These are phyloP conservation scores for Clonostachys chloroleuca DNA, from an alignment of 2,329 filamentous ascomycete species.

Conservation along the genomic window DNA sequence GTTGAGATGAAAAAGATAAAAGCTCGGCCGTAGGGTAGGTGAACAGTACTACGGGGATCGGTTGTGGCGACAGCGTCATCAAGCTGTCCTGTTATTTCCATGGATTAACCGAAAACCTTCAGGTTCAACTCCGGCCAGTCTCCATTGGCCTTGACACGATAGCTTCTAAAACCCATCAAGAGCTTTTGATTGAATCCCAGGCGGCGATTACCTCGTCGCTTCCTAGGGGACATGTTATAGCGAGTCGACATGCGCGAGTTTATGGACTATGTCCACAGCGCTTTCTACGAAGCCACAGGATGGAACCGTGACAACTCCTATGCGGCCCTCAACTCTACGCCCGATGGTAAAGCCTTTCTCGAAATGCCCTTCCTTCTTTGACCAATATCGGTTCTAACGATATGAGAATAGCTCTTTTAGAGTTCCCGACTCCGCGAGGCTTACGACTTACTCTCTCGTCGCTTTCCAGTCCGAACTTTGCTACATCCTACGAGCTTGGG, in stretches of 20 bases:
- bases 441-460: slow-evolving; percentile 85
- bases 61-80: too few relatives aligned
- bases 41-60: too few relatives aligned
- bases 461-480: slow-evolving; percentile 87
- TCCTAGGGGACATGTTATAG: slow-evolving; percentile 1
- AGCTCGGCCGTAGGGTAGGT: too few relatives aligned
- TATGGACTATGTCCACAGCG: slow-evolving; percentile 93
- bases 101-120: too few relatives aligned
- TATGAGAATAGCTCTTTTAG: slow-evolving; percentile 63
- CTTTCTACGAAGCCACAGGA: slow-evolving; percentile 79
- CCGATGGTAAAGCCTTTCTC: slow-evolving; percentile 55
- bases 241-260: slow-evolving; percentile 77
- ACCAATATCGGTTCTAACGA: not conserved
- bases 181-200: too few relatives aligned
- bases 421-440: slow-evolving; percentile 82
- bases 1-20: too few relatives aligned
- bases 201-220: not conserved
- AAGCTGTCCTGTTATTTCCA: too few relatives aligned
- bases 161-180: too few relatives aligned
- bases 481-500: slow-evolving; percentile 87
- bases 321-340: slow-evolving; percentile 76
- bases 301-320: slow-evolving; percentile 95
- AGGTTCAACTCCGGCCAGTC: too few relatives aligned
- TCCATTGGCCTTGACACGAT: too few relatives aligned
- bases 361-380: not conserved